Evolutionary conservation across 257 asterid species (phyloP).

Genomic region (Salvia hispanica): DNA sequence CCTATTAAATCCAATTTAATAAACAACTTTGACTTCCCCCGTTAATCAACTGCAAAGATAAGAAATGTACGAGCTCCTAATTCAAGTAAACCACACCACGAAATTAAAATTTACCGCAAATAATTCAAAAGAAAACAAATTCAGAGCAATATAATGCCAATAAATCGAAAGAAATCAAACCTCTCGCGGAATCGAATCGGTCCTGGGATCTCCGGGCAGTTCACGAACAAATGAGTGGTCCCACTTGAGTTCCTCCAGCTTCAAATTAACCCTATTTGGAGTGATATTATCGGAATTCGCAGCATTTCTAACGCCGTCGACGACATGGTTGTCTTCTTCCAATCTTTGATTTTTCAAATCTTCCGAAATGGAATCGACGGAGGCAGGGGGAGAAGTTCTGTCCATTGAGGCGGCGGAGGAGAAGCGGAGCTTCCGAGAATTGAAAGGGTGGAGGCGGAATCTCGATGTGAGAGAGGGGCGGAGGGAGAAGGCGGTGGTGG

Average conservation of each 20-base stretch:
- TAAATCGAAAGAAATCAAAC: slow-evolving; percentile 36
- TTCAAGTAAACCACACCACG: slow-evolving; percentile 17
- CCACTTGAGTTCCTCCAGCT: slow-evolving; percentile 84
- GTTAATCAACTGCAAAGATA: background rate
- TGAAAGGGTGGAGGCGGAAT: slow-evolving; percentile 39
- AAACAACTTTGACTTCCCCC: no score
- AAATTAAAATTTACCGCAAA: slow-evolving; percentile 2
- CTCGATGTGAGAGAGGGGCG: slow-evolving; percentile 34
- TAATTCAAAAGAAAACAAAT: background rate
- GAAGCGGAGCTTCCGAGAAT: slow-evolving; percentile 39
- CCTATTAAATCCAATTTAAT: no score
- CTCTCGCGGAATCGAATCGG: slow-evolving; percentile 77
- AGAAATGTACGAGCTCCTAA: slow-evolving; percentile 10
- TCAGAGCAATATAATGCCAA: background rate
- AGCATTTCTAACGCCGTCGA: slow-evolving; percentile 13
- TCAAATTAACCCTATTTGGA: slow-evolving; percentile 45
- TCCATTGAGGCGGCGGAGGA: slow-evolving; percentile 57
- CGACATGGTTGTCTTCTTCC: slow-evolving; percentile 21
- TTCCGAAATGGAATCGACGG: slow-evolving; percentile 66
- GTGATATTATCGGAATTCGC: slow-evolving; percentile 11
- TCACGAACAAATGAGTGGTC: slow-evolving; percentile 85
- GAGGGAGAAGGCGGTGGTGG: slow-evolving; percentile 49
- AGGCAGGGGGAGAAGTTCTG: slow-evolving; percentile 37
- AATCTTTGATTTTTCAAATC: slow-evolving; percentile 64
- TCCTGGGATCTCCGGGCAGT: slow-evolving; percentile 81